Evolutionary conservation across 257 asterid genomes (phyloP).

Genomic region (Solanum chilense): DNA sequence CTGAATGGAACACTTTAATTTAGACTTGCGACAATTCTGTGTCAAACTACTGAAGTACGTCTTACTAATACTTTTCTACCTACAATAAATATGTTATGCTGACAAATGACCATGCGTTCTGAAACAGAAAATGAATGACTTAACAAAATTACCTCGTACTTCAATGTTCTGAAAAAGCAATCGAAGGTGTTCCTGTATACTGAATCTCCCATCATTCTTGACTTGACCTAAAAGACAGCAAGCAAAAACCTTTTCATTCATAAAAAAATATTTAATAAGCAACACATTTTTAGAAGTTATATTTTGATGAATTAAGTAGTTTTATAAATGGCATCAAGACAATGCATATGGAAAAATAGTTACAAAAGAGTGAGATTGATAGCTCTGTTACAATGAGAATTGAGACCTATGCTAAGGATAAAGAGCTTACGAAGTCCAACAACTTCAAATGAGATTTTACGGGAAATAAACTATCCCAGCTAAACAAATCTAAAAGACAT

Average conservation of each 20-base stretch:
- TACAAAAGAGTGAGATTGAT: neutral
- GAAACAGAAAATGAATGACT: neutral
- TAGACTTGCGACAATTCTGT: neutral
- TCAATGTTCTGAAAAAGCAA: constrained; percentile 70
- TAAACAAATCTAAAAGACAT: neutral
- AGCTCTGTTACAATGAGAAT: neutral
- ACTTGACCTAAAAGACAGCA: constrained; percentile 55
- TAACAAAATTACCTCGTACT: constrained; percentile 44
- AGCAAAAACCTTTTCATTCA: neutral
- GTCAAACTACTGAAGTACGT: neutral
- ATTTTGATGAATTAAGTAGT: neutral
- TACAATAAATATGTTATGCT: neutral
- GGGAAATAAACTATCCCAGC: neutral
- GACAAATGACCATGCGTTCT: neutral
- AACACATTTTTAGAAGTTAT: neutral
- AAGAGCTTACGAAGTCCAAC: neutral
- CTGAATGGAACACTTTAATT: neutral
- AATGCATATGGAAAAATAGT: neutral
- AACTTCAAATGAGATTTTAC: neutral
- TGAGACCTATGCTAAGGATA: neutral
- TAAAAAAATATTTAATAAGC: neutral
- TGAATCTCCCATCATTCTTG: constrained; percentile 97
- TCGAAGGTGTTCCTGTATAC: constrained; percentile 62
- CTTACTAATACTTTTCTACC: neutral
- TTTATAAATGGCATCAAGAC: neutral